Percentiles rank a stretch among this genome's conserved stretches.
Evolutionary conservation across 2,329 filamentous ascomycete species (phyloP).

Genomic region (Aspergillus tanneri): DNA sequence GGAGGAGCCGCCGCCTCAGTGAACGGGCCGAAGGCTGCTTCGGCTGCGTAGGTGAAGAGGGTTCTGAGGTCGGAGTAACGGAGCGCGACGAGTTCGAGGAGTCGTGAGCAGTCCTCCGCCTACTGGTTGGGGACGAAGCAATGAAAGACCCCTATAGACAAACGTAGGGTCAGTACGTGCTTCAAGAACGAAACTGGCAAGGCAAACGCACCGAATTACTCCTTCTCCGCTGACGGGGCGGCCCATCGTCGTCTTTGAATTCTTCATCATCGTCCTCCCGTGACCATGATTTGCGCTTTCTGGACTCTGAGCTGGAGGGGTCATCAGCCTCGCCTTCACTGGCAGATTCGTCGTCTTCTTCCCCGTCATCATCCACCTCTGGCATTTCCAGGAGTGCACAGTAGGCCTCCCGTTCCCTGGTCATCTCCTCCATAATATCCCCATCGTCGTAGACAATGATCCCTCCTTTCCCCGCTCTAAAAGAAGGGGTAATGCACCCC

Average conservation of each 20-base stretch:
- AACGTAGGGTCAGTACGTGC: conserved; percentile 14
- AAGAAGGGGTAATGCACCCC: conserved; percentile 69
- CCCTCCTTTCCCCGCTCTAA: conserved; percentile 77
- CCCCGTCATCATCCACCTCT: conserved; percentile 76
- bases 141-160: conserved; percentile 41
- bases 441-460: conserved; percentile 95
- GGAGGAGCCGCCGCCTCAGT: conserved; percentile 70
- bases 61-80: conserved; percentile 44
- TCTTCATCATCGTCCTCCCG: conserved; percentile 67
- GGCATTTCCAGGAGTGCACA: conserved; percentile 87
- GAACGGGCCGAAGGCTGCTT: conserved; percentile 68
- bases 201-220: conserved; percentile 72
- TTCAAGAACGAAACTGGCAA: background rate
- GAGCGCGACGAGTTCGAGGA: conserved; percentile 49
- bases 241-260: conserved; percentile 68
- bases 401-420: conserved; percentile 75
- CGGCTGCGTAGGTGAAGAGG: conserved; percentile 41
- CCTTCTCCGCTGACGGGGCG: conserved; percentile 74
- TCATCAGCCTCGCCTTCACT: conserved; percentile 58
- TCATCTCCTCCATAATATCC: conserved; percentile 82
- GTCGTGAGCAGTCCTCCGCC: conserved; percentile 38
- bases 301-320: conserved; percentile 37
- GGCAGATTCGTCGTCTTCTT: conserved; percentile 61
- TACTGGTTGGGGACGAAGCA: conserved; percentile 43
- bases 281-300: conserved; percentile 79